phyloP scores from a whole-genome alignment of 805 yeast species.

The Ogataea naganishii region DNA sequence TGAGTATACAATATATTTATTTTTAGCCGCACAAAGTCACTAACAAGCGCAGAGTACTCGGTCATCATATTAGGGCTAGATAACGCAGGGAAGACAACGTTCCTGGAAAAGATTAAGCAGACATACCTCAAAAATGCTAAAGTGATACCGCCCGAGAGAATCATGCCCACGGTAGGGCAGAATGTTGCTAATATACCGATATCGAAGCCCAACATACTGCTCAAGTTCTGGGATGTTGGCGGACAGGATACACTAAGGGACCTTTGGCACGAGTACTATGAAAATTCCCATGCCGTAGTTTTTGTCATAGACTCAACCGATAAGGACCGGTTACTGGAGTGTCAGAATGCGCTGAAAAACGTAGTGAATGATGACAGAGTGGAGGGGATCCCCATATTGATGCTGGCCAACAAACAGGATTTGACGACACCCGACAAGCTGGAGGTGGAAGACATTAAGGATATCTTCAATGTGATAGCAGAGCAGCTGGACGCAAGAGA shows the following conservation, averaged over 20 bases:
- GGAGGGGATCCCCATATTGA: conserved; percentile 80
- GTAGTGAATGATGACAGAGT: conserved; percentile 51
- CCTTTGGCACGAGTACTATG: conserved; percentile 84
- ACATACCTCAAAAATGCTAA: conserved; percentile 39
- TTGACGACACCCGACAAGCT: conserved; percentile 43
- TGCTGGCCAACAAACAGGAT: conserved; percentile 96
- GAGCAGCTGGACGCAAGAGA: conserved; percentile 86
- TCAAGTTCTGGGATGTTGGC: conserved; percentile 95
- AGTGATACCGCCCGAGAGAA: conserved; percentile 45
- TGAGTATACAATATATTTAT: conserved; percentile 10
- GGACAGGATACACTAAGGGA: conserved; percentile 83
- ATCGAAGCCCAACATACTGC: conserved; percentile 28
- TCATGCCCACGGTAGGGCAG: conserved; percentile 93
- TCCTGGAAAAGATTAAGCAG: conserved; percentile 57
- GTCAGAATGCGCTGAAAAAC: conserved; percentile 54
- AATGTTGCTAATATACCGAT: conserved; percentile 49
- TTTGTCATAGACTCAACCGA: conserved; percentile 92
- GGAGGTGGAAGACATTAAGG: conserved; percentile 73
- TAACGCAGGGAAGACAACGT: conserved; percentile 92
- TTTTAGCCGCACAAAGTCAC: conserved; percentile 1
- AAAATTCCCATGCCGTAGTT: conserved; percentile 82
- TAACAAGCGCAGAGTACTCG: conserved; percentile 43
- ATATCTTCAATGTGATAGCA: conserved; percentile 76
- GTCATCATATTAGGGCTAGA: conserved; percentile 82
- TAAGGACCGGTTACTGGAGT: conserved; percentile 72